Percentiles rank a stretch among this genome's conserved stretches.
phyloP scores from a whole-genome alignment of 2,329 filamentous ascomycete genomes.

The Fusarium duplospermum region DNA sequence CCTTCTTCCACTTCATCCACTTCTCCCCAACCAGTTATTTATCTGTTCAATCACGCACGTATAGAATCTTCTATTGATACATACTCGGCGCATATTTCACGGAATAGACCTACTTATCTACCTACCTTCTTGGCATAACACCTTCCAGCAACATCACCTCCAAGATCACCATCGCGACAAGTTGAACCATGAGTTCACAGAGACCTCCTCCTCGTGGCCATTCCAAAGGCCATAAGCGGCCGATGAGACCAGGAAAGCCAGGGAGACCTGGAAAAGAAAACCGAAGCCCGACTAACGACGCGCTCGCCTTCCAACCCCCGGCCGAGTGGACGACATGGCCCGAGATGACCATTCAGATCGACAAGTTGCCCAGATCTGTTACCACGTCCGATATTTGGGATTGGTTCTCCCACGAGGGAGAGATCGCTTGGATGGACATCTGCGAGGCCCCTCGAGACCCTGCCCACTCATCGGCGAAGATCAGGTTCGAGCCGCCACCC shows the following conservation, averaged over 20 bases:
- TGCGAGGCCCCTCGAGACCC: conserved; percentile 39
- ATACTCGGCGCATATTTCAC: not conserved
- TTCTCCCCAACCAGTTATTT: not conserved
- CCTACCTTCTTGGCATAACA: not conserved
- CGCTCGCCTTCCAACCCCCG: not conserved
- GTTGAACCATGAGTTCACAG: conserved; percentile 12
- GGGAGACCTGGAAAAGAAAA: not conserved
- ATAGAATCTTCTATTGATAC: not conserved
- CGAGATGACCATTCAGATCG: conserved; percentile 48
- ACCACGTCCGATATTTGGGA: conserved; percentile 61
- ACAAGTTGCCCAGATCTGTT: conserved; percentile 49
- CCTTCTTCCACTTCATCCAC: not conserved
- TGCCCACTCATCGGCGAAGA: conserved; percentile 49
- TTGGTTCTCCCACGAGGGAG: conserved; percentile 64
- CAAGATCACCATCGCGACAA: not conserved
- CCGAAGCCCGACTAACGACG: not conserved
- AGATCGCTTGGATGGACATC: conserved; percentile 68
- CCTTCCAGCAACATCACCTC: not conserved
- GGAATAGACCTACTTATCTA: not conserved
- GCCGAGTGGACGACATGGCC: conserved; percentile 51
- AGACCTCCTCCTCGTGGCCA: not conserved
- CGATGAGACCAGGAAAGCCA: not conserved
- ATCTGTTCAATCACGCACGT: not conserved
- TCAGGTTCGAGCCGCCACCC: conserved; percentile 71
- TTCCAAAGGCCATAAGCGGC: not conserved